These are phyloP conservation scores for Candida ficus DNA, from an alignment of 805 yeast genomes.

Conservation along the genomic window DNA sequence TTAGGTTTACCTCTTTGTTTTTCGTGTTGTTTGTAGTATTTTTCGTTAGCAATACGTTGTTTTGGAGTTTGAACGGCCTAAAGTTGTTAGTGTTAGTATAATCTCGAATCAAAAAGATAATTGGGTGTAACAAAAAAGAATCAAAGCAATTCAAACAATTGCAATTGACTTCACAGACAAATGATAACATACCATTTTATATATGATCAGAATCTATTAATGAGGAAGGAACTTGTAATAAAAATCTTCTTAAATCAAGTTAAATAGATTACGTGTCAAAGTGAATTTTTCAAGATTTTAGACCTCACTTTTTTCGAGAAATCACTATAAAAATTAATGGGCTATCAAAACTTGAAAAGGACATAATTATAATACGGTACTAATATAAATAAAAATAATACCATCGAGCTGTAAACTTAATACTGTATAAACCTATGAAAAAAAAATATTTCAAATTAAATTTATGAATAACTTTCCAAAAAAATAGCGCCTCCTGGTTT, in stretches of 20 bases:
- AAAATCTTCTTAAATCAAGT: not conserved
- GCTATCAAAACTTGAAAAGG: too few relatives aligned
- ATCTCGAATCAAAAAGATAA: too few relatives aligned
- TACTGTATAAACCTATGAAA: not conserved
- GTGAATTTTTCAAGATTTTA: not conserved
- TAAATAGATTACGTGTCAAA: slow-evolving; percentile 1
- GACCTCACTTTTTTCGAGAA: not conserved
- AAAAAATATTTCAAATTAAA: slow-evolving; percentile 12
- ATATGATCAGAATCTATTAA: too few relatives aligned
- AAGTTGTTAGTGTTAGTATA: not conserved
- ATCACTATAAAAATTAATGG: too few relatives aligned
- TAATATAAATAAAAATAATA: too few relatives aligned
- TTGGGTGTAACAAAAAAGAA: too few relatives aligned
- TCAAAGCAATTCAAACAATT: too few relatives aligned
- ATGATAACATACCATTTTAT: not conserved
- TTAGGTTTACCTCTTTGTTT: slow-evolving; percentile 73
- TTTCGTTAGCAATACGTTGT: slow-evolving; percentile 83
- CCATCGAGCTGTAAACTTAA: too few relatives aligned
- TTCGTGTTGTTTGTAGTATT: slow-evolving; percentile 70
- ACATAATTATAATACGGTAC: too few relatives aligned
- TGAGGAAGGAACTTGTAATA: too few relatives aligned
- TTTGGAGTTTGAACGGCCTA: slow-evolving; percentile 78
- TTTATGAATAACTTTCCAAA: too few relatives aligned
- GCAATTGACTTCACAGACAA: too few relatives aligned
- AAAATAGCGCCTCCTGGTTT: slow-evolving; percentile 86